Evolutionary conservation across 2,329 filamentous ascomycete genomes (phyloP).

Genomic region (Aspergillus ruber): DNA sequence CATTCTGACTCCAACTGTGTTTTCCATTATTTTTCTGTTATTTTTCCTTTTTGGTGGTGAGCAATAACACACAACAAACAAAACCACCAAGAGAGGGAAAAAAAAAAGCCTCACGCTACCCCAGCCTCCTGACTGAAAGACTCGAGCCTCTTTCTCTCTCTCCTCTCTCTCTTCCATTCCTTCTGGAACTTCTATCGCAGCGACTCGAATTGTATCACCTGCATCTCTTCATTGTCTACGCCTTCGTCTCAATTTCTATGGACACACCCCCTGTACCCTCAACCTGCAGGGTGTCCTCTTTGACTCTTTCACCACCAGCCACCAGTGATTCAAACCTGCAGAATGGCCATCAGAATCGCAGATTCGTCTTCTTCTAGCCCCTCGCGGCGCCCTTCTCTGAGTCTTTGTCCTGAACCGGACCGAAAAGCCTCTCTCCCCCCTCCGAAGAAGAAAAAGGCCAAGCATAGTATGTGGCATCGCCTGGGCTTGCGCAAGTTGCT

Average conservation of each 20-base stretch:
- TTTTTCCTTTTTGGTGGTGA: too few species aligned
- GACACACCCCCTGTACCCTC: constrained; percentile 23
- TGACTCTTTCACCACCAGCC: constrained; percentile 23
- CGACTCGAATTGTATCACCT: neutral
- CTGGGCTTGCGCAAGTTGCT: constrained; percentile 38
- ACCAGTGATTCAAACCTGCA: constrained; percentile 20
- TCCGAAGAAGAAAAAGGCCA: constrained; percentile 9
- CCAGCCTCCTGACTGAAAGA: constrained; percentile 1
- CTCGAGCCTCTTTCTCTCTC: constrained; percentile 1
- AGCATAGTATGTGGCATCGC: constrained; percentile 43
- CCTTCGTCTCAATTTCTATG: constrained; percentile 18
- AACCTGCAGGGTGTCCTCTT: constrained; percentile 29
- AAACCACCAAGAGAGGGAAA: neutral
- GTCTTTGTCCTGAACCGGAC: constrained; percentile 18
- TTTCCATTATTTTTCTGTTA: neutral
- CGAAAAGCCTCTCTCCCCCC: neutral
- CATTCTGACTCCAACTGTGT: neutral
- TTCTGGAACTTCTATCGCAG: neutral
- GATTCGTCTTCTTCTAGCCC: constrained; percentile 30
- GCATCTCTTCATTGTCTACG: neutral
- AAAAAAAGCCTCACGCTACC: constrained; percentile 1
- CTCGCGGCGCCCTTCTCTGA: constrained; percentile 22
- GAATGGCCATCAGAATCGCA: constrained; percentile 38
- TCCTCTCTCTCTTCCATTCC: constrained; percentile 1
- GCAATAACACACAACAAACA: neutral